Base-by-base conservation (phyloP, 495 filamentous ascomycete genomes). In the Neurospora pannonica region DNA sequence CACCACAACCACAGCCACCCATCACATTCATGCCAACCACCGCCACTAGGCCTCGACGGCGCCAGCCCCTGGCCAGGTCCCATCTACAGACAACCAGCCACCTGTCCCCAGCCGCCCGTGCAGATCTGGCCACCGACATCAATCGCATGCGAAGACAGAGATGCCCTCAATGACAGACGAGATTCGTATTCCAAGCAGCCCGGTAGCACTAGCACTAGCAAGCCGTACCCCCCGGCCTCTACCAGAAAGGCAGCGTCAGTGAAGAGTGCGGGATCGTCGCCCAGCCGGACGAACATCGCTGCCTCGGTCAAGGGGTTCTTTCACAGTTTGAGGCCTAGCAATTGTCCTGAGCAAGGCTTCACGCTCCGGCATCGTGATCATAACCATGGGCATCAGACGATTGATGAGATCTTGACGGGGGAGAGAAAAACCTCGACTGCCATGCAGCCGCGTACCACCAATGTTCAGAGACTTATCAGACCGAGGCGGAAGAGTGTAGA, bases 311-410 rank as follows among this genome's bases (percentile, higher is more conserved):
- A 78, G 74, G 73, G 70, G 75, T 81, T 76, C 79, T 86, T 72
- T 67, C 83, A 70, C 82, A 76, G 71, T 31, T 71, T 81, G 1
- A 74, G 77, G n/a, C 79, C 85, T 1, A 85, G 84, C 73, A 79
- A 81, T 31, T 83, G 83, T 1, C 79, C 82, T 3, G 86, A 87
- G 70, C 80, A 78, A 19, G 85, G 86, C 13, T 77, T 83, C 10
- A 86, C 86, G 1, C 62, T 73, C 24, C 82, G 79, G 39, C 54
- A 60, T 21, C 48, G 31, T 60, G 21, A 54, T 28, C 46, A 54
- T 4, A 4, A 7, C 31, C 48, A 28, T 11, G 24, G 21, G 48
- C 5, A 24, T 24, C 48, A 15, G 24, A 60, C 75, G 54, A 19
- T 38, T 19, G 19, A 71, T 21, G 7, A 40, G 19, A 24, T 60